These are phyloP conservation scores for Prorocentrum cordatum DNA, from an alignment of 169 alveolate genomes.

Conservation along the genomic window DNA sequence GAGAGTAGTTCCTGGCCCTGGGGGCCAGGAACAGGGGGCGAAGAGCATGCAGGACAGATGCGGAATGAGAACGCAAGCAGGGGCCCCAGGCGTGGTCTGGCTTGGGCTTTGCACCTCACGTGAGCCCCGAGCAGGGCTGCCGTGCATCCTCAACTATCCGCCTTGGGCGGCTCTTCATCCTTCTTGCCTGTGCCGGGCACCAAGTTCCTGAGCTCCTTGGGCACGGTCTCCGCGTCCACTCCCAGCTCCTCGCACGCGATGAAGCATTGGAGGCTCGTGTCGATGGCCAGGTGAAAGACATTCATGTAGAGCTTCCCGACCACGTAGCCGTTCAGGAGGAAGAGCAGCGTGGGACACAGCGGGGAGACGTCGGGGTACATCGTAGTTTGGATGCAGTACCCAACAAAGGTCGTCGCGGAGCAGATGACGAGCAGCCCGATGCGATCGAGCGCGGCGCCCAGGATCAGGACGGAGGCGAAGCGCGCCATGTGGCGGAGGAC, in stretches of 20 bases:
- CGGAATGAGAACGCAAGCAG: too few species aligned
- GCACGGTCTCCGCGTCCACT: not conserved
- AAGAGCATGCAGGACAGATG: too few species aligned
- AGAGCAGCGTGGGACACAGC: constrained; percentile 22
- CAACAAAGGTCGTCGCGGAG: constrained; percentile 7
- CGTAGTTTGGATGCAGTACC: constrained; percentile 40
- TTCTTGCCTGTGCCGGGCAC: too few species aligned
- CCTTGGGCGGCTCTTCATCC: too few species aligned
- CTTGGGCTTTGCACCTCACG: too few species aligned
- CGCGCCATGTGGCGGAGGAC: constrained; percentile 27
- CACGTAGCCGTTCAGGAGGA: constrained; percentile 12
- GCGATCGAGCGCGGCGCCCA: constrained; percentile 41
- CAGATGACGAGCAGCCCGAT: constrained; percentile 40
- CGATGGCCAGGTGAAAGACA: constrained; percentile 58
- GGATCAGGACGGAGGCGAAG: constrained; percentile 26
- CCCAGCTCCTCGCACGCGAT: constrained; percentile 42
- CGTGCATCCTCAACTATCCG: too few species aligned
- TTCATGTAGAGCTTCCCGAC: constrained; percentile 59
- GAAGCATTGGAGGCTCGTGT: constrained; percentile 55
- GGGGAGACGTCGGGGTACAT: constrained; percentile 49
- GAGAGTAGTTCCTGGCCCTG: too few species aligned
- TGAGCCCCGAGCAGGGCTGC: too few species aligned
- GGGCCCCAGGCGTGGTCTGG: too few species aligned
- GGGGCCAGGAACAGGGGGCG: too few species aligned
- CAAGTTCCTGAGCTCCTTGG: too few species aligned